A percentile compares a stretch with the other conserved stretches of the same genome.
phyloP scores from a whole-genome alignment of 1,284 basidiomycete species.

The Meripilus lineatus region DNA sequence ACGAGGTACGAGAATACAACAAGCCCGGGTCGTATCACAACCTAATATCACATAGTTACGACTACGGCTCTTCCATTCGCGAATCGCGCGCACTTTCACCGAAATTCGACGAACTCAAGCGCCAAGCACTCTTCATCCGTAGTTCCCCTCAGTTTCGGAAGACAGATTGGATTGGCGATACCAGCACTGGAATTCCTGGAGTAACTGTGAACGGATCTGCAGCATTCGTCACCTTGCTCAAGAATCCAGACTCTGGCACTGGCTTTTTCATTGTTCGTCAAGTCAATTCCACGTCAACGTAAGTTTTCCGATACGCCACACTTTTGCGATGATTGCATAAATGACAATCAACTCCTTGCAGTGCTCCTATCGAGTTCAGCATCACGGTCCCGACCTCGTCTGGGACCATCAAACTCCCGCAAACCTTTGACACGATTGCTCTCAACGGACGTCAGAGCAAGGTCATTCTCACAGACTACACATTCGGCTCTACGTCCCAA shows the following conservation, averaged over 20 bases:
- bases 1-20: constrained; percentile 30
- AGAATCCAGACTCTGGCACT: constrained; percentile 59
- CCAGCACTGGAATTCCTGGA: constrained; percentile 40
- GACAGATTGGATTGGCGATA: constrained; percentile 68
- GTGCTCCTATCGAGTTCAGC: constrained; percentile 46
- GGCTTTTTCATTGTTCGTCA: constrained; percentile 73
- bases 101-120: constrained; percentile 73
- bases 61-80: constrained; percentile 62
- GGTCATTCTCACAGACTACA: constrained; percentile 62
- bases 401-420: constrained; percentile 51
- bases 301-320: constrained; percentile 26
- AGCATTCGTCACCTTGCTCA: constrained; percentile 58
- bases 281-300: constrained; percentile 61
- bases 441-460: constrained; percentile 68
- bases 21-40: neutral
- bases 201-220: constrained; percentile 43
- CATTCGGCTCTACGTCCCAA: constrained; percentile 50
- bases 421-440: constrained; percentile 44
- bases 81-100: constrained; percentile 65
- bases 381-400: constrained; percentile 49
- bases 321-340: neutral
- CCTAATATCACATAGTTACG: constrained; percentile 39
- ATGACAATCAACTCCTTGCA: constrained; percentile 18
- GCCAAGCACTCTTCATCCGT: constrained; percentile 69
- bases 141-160: constrained; percentile 73